phyloP scores from a whole-genome alignment of 169 alveolate genomes.

The Cryptosporidium bovis region DNA sequence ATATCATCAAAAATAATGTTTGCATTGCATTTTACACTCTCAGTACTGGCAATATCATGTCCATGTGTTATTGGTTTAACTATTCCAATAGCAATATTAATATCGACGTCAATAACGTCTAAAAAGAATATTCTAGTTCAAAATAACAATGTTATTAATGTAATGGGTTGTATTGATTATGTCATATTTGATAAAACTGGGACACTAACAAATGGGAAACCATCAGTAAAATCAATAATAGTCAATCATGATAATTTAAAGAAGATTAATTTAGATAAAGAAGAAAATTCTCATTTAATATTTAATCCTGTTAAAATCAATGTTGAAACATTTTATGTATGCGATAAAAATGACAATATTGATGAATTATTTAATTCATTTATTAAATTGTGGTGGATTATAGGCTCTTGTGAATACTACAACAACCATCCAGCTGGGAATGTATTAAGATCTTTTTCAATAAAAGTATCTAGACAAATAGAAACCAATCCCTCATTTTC shows the following conservation, averaged over 20 bases:
- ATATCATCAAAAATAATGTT: constrained; percentile 52
- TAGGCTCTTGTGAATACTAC: constrained; percentile 50
- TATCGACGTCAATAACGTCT: constrained; percentile 50
- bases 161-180: constrained; percentile 14
- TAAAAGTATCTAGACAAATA: background rate
- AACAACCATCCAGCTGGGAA: constrained; percentile 69
- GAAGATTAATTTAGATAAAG: background rate
- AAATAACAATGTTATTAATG: constrained; percentile 13
- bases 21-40: constrained; percentile 61
- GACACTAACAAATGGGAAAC: constrained; percentile 63
- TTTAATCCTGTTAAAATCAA: background rate
- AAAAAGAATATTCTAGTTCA: constrained; percentile 60
- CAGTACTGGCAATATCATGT: constrained; percentile 64
- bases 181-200: constrained; percentile 64
- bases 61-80: constrained; percentile 71
- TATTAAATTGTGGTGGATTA: constrained; percentile 71
- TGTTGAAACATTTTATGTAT: constrained; percentile 27
- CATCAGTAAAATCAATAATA: constrained; percentile 34
- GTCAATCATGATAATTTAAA: background rate
- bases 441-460: constrained; percentile 35
- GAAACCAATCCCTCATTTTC: constrained; percentile 5
- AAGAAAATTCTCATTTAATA: background rate
- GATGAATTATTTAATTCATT: constrained; percentile 12
- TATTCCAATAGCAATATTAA: constrained; percentile 53
- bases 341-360: constrained; percentile 1